Conservation (phyloP, 208 protist genomes). For the Trypanosoma boissoni region DNA sequence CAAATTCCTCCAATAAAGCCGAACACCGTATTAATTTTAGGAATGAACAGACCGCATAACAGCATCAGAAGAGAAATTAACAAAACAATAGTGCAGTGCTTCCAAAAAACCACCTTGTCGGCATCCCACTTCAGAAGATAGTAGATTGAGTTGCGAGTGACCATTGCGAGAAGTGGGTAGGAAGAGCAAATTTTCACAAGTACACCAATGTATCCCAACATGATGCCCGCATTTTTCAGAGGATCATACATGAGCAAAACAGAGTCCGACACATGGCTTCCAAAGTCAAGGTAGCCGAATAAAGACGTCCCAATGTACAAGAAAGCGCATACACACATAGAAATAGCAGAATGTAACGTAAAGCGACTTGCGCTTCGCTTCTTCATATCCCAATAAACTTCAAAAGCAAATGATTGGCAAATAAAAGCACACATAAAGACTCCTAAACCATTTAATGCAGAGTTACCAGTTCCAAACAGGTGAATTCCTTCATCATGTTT, state of each 20-base stretch:
- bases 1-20: conserved; percentile 65
- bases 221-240: conserved; percentile 39
- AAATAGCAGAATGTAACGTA: conserved; percentile 44
- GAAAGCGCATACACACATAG: conserved; percentile 47
- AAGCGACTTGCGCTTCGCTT: conserved; percentile 38
- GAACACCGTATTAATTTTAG: conserved; percentile 77
- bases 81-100: conserved; percentile 46
- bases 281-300: conserved; percentile 84
- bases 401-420: conserved; percentile 75
- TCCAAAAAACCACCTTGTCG: conserved; percentile 39
- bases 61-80: conserved; percentile 50
- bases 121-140: conserved; percentile 53
- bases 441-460: conserved; percentile 52
- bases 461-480: conserved; percentile 34
- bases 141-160: conserved; percentile 67
- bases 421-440: conserved; percentile 83
- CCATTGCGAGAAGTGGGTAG: conserved; percentile 72
- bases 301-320: conserved; percentile 71
- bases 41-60: conserved; percentile 74
- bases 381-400: conserved; percentile 74
- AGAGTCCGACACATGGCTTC: conserved; percentile 37
- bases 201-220: conserved; percentile 65
- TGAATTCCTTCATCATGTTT: conserved; percentile 33
- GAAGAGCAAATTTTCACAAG: conserved; percentile 75
- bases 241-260: conserved; percentile 61